Base-by-base conservation (phyloP, 2,329 filamentous ascomycete species). In the Ascochyta viciae-villosae region DNA sequence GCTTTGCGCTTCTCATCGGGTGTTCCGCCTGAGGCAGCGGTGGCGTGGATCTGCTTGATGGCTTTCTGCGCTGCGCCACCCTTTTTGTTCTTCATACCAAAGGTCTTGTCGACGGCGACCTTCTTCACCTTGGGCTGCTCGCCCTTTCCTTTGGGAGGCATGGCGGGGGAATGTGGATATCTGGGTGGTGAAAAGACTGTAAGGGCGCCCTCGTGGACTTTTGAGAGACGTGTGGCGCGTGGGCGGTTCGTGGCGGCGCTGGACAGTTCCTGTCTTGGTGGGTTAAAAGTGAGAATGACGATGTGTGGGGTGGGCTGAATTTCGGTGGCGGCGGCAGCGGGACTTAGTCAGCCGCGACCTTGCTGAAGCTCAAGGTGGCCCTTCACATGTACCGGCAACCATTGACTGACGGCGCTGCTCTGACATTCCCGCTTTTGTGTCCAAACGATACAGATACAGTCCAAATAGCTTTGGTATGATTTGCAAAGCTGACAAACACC, bases 71-170 rank as follows among this genome's bases (percentile, higher is more conserved):
- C 94, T 48, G 87, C 88, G 54, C 87, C 89, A 66, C 95, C 95
- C 84, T 97, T 99, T 83, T 99, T 99, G 76, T 99, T 99, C 82
- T 99, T 99, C 95, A 99, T 98, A 70, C 95, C 95, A 83, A 99
- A 99, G 44, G 95, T 96, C 81, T 94, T 95, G 83, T 99, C 95
- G 61, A 95, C 92, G 62, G 92, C 90, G 40, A 82, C 71, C 80
- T 92, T 92, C 67, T 76, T 74, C 65, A 77, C 76, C 71, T 80
- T 79, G 54, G 80, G 78, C 62, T 78, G 74, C 44, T 77, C 74
- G 59, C 64, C 66, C 70, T 79, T 78, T 60, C 74, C 74, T 76
- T 92, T 92, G 56, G 90, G 90, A 76, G 90, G 81, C 90, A 93
- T 92, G 70, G 70, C 86, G 81, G 47, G 57, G 49, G 23, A 38